These are phyloP conservation scores for Venturia asperata DNA, from an alignment of 2,329 filamentous ascomycete species.

Conservation along the genomic window DNA sequence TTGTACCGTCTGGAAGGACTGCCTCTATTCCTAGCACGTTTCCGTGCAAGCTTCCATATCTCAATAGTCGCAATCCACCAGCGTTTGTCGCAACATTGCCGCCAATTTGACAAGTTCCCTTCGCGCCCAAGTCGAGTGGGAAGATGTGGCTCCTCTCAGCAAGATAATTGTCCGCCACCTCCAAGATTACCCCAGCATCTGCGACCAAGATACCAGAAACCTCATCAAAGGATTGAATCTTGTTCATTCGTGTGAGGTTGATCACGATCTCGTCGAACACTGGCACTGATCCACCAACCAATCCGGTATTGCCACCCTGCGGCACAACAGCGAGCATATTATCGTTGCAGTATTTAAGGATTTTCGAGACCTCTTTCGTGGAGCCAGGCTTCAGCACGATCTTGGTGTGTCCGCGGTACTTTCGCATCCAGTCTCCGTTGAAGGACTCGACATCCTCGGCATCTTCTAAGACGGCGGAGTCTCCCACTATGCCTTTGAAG, in stretches of 20 bases:
- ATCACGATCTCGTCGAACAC: conserved; percentile 98
- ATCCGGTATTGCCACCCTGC: conserved; percentile 92
- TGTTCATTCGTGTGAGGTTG: conserved; percentile 83
- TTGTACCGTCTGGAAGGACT: conserved; percentile 85
- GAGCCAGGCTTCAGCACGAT: conserved; percentile 79
- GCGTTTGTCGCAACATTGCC: conserved; percentile 96
- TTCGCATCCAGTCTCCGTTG: conserved; percentile 98
- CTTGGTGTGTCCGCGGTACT: conserved; percentile 85
- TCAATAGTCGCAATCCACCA: conserved; percentile 77
- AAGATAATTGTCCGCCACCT: conserved; percentile 79
- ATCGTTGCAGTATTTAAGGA: conserved; percentile 92
- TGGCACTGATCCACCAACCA: conserved; percentile 91
- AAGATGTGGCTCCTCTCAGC: conserved; percentile 82
- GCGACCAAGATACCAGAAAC: conserved; percentile 84
- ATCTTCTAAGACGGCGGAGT: conserved; percentile 77
- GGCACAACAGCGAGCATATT: conserved; percentile 88
- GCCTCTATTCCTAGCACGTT: conserved; percentile 88
- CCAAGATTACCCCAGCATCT: conserved; percentile 86
- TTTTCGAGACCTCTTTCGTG: conserved; percentile 81
- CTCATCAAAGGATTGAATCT: conserved; percentile 85
- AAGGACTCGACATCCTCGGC: conserved; percentile 77
- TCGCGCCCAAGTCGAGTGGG: conserved; percentile 93
- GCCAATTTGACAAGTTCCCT: conserved; percentile 93
- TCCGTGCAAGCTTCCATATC: conserved; percentile 92
- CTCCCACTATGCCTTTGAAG: conserved; percentile 76